These are phyloP conservation scores for Fomitiporia mediterranea DNA, from an alignment of 1,284 basidiomycete genomes.

Conservation along the genomic window DNA sequence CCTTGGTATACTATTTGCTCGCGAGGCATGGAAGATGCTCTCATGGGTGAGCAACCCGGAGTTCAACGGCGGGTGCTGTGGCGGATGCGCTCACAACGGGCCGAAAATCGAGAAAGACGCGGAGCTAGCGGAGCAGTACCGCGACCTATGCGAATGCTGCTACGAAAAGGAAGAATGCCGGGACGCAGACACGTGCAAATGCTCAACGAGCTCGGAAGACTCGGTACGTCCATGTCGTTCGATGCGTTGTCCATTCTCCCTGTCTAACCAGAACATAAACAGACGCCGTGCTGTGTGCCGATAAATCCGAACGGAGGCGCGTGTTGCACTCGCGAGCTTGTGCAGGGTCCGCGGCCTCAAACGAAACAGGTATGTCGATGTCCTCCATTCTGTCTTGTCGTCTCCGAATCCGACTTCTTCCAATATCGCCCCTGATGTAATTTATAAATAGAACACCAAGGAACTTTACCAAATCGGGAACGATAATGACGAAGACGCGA, in stretches of 20 bases:
- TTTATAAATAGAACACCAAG: neutral
- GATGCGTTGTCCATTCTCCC: neutral
- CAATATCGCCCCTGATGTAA: too few relatives aligned
- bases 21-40: slow-evolving; percentile 39
- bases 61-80: slow-evolving; percentile 40
- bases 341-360: slow-evolving; percentile 7
- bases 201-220: slow-evolving; percentile 9
- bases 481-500: neutral
- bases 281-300: slow-evolving; percentile 16
- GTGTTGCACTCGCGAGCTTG: slow-evolving; percentile 14
- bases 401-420: too few relatives aligned
- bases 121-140: slow-evolving; percentile 24
- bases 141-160: slow-evolving; percentile 31
- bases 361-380: neutral
- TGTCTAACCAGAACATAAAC: neutral
- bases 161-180: slow-evolving; percentile 23
- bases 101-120: slow-evolving; percentile 8
- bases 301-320: slow-evolving; percentile 8
- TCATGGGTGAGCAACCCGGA: slow-evolving; percentile 33
- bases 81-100: slow-evolving; percentile 15
- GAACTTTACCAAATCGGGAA: neutral
- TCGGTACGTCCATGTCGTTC: slow-evolving; percentile 2
- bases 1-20: slow-evolving; percentile 38
- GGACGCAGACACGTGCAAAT: slow-evolving; percentile 13
- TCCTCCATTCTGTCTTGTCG: neutral